Conservation (phyloP, 305 asterid species). For the Fraxinus dipetala region DNA sequence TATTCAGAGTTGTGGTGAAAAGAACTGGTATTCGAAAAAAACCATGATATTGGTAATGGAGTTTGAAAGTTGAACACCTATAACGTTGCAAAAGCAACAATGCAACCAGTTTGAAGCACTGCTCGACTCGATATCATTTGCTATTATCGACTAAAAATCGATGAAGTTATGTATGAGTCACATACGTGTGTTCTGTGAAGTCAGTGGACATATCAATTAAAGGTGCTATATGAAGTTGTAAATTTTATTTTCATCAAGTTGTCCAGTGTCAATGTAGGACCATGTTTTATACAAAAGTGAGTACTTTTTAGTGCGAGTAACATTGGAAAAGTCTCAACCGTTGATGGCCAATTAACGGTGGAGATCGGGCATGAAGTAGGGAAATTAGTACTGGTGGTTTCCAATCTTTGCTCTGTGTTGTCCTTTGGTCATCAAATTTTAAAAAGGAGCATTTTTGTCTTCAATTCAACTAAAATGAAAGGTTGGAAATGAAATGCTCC, state of each 20-base stretch:
- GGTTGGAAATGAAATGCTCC: background rate
- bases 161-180: background rate
- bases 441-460: background rate
- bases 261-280: background rate
- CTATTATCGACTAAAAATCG: background rate
- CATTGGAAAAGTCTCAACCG: background rate
- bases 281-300: background rate
- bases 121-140: background rate
- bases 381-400: background rate
- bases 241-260: background rate
- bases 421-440: background rate
- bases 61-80: background rate
- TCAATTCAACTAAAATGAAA: background rate
- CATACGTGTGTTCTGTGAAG: background rate
- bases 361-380: background rate
- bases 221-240: background rate
- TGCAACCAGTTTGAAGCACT: background rate
- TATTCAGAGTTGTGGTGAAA: conserved; percentile 48
- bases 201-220: background rate
- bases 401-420: background rate
- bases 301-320: background rate
- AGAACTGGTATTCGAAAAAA: conserved; percentile 30
- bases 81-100: background rate
- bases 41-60: background rate
- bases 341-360: background rate